phyloP scores from a whole-genome alignment of 2,329 filamentous ascomycete genomes.

The Verticillium zaregamsianum region DNA sequence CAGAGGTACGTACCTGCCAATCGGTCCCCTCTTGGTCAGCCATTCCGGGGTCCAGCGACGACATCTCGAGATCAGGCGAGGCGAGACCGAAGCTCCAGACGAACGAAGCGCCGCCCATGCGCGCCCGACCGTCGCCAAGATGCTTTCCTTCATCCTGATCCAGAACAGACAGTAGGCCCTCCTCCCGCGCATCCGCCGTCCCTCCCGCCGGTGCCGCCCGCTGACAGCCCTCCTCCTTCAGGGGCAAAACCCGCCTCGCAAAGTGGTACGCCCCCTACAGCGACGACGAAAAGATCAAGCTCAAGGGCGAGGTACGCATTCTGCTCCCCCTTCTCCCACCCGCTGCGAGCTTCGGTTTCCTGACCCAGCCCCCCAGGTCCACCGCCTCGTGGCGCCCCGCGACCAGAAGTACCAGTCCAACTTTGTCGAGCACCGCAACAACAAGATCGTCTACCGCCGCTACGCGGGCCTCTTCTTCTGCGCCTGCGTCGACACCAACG shows the following conservation, averaged over 20 bases:
- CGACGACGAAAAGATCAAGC: constrained; percentile 98
- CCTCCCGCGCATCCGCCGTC: not conserved
- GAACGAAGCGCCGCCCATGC: constrained; percentile 5
- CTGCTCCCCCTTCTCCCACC: not conserved
- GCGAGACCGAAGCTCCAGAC: not conserved
- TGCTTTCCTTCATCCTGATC: constrained; percentile 80
- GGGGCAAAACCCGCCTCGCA: constrained; percentile 95
- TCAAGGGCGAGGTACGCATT: constrained; percentile 82
- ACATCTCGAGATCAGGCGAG: not conserved
- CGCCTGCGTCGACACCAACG: constrained; percentile 97
- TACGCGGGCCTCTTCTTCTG: constrained; percentile 99
- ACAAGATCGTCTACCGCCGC: constrained; percentile 95
- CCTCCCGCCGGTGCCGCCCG: not conserved
- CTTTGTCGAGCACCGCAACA: constrained; percentile 93
- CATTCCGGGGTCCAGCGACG: not conserved
- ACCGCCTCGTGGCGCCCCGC: constrained; percentile 93
- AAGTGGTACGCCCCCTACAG: constrained; percentile 99
- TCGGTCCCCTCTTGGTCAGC: not conserved
- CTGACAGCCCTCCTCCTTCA: constrained; percentile 29
- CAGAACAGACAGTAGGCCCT: constrained; percentile 70
- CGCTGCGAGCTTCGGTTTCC: not conserved
- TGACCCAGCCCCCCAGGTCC: constrained; percentile 57
- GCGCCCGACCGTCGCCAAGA: constrained; percentile 13
- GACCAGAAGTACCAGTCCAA: constrained; percentile 99
- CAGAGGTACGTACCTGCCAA: not conserved